Conservation (phyloP, 345 rosid species). For the Corchorus capsularis region DNA sequence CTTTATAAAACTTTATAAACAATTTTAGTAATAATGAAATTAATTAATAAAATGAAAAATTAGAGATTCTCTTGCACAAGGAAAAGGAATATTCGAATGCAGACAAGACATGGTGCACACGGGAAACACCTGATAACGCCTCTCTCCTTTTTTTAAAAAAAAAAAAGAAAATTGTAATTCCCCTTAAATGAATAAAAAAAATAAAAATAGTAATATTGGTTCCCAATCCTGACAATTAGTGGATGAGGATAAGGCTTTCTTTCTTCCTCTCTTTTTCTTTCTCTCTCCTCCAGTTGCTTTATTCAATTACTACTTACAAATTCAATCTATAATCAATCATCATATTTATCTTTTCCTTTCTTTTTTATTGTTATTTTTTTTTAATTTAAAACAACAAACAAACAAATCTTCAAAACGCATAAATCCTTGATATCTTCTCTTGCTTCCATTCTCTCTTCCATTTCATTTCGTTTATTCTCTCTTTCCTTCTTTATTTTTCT, state of each 20-base stretch:
- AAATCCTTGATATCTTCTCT: not conserved
- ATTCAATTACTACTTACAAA: not conserved
- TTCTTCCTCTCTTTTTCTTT: not conserved
- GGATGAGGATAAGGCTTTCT: conserved; percentile 34
- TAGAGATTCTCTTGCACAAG: too few species aligned
- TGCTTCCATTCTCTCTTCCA: not conserved
- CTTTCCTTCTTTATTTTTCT: not conserved
- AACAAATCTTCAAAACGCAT: conserved; percentile 9
- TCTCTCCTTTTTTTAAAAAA: too few species aligned
- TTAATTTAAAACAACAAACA: not conserved
- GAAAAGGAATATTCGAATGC: not conserved
- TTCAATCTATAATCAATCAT: not conserved
- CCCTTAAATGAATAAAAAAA: too few species aligned
- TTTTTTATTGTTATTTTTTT: not conserved
- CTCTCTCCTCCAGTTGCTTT: not conserved
- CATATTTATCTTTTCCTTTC: not conserved
- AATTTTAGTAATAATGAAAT: too few species aligned
- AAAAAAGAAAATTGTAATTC: too few species aligned
- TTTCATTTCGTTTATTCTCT: not conserved
- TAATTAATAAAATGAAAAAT: too few species aligned
- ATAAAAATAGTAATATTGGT: not conserved
- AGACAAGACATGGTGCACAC: not conserved
- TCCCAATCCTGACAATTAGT: not conserved
- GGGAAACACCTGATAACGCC: not conserved
- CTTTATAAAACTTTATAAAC: too few species aligned